Evolutionary conservation across 1,284 basidiomycete genomes (phyloP), one percentile per base, ranked within the genome.

Genomic region (Ustilago crameri): DNA sequence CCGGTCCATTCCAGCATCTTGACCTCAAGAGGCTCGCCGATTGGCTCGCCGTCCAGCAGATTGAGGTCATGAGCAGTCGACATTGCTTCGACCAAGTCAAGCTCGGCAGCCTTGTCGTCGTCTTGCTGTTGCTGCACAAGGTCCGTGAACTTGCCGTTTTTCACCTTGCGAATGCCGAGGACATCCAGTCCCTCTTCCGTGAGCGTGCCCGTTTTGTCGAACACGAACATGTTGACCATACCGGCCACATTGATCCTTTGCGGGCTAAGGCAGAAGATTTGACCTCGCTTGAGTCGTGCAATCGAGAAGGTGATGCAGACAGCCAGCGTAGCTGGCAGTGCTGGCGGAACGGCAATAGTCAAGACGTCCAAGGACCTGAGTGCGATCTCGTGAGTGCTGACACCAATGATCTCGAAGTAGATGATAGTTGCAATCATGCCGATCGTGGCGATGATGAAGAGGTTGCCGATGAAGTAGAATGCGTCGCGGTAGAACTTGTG

Each of bases 161-260:
- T 65, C 43, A 74, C 71, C 5, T 77, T 83, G 17, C 82, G 75
- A n/a, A 75, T 74, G 2, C 81, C 81, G 46, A 99, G 90, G 44
- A 99, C 94, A 81, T 98, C 96, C 42, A 99, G 87, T 0, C 96
- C 96, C 74, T 99, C 96, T 84, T 98, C 96, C 0, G 96, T 99
- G 15, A 99, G 87, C 1, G 96, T 99, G 2, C 96, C 96, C 1
- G 96, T 99, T 86, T 99, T 99, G 87, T 99, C 96, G 80, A 98
- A 99, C 84, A 95, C 98, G 77, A 95, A 95, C 9, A 98, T 91
- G 74, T 98, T 98, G 85, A 98, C 88, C 85, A 97, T 96, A 24
- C 96, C 96, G 1, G 91, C 93, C 47, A 98, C 90, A 81, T 98
- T 98, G 78, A 99, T 93, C 32, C 96, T 87, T 76, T 91, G 96